phyloP scores from a whole-genome alignment of 768 basidiomycete genomes.

The Panus rudis region DNA sequence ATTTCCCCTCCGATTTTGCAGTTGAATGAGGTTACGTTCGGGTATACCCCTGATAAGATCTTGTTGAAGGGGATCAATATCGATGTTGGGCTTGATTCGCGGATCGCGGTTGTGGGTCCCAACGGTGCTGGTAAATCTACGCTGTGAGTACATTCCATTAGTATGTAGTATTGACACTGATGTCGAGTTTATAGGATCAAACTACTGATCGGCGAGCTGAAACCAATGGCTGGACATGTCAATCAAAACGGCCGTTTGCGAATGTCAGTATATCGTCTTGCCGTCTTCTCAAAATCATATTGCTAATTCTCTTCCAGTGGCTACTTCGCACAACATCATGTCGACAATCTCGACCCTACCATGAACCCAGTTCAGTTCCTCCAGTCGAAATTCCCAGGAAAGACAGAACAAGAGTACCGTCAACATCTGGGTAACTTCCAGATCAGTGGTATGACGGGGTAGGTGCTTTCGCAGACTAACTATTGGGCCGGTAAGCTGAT shows the following conservation, averaged over 20 bases:
- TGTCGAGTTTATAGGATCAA: conserved; percentile 65
- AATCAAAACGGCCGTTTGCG: conserved; percentile 88
- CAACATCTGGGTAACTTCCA: conserved; percentile 95
- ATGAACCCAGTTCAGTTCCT: conserved; percentile 95
- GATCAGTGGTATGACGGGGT: conserved; percentile 94
- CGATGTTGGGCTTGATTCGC: conserved; percentile 89
- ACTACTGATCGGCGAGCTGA: conserved; percentile 77
- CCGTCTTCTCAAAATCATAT: not conserved
- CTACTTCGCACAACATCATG: conserved; percentile 94
- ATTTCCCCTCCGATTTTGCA: conserved; percentile 94
- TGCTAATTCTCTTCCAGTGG: conserved; percentile 40
- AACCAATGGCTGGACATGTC: conserved; percentile 69
- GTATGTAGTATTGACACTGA: not conserved
- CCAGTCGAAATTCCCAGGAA: conserved; percentile 87
- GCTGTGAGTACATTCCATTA: conserved; percentile 41
- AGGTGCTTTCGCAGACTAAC: conserved; percentile 9
- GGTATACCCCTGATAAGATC: conserved; percentile 71
- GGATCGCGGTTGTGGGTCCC: conserved; percentile 92
- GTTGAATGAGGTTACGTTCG: conserved; percentile 85
- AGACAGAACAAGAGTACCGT: conserved; percentile 94
- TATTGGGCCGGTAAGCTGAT: not conserved
- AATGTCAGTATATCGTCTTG: conserved; percentile 44
- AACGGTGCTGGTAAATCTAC: conserved; percentile 98
- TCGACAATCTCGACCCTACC: conserved; percentile 78
- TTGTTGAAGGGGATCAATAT: conserved; percentile 78